Conservation (phyloP, 176 grass and related monocot genomes). For the Cymbopogon citratus region DNA sequence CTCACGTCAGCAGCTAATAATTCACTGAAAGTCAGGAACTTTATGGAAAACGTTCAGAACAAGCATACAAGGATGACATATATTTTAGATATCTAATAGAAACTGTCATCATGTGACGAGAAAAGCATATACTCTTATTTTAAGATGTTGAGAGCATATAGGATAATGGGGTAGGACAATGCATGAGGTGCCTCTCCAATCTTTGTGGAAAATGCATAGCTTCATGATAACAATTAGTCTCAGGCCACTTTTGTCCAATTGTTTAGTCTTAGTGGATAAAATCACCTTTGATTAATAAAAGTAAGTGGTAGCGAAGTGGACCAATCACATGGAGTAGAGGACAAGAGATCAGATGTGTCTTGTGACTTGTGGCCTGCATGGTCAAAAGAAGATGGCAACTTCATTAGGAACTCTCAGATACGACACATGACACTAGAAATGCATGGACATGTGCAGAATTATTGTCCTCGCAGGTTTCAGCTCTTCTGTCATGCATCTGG, state of each 20-base stretch:
- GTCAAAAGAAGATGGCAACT: conserved; percentile 46
- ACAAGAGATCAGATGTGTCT: conserved; percentile 24
- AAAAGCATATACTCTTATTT: background rate
- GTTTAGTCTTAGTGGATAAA: conserved; percentile 5
- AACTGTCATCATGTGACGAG: background rate
- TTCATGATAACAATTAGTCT: background rate
- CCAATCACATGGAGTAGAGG: conserved; percentile 23
- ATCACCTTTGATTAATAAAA: conserved; percentile 24
- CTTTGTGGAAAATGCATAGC: background rate
- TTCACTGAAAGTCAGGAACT: conserved; percentile 2
- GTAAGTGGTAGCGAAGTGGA: conserved; percentile 10
- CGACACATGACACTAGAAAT: conserved; percentile 3
- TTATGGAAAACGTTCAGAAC: background rate
- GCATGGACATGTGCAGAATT: background rate
- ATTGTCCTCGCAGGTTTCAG: background rate
- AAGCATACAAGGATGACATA: background rate
- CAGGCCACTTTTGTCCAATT: background rate
- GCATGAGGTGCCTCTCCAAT: background rate
- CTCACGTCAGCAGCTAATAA: conserved; percentile 27
- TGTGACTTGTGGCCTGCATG: conserved; percentile 1
- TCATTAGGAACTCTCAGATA: conserved; percentile 32
- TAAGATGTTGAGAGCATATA: background rate
- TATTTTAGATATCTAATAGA: background rate
- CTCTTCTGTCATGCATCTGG: background rate
- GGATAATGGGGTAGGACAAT: conserved; percentile 3